phyloP scores from a whole-genome alignment of 257 asterid genomes.

The Linderniella brevidens region DNA sequence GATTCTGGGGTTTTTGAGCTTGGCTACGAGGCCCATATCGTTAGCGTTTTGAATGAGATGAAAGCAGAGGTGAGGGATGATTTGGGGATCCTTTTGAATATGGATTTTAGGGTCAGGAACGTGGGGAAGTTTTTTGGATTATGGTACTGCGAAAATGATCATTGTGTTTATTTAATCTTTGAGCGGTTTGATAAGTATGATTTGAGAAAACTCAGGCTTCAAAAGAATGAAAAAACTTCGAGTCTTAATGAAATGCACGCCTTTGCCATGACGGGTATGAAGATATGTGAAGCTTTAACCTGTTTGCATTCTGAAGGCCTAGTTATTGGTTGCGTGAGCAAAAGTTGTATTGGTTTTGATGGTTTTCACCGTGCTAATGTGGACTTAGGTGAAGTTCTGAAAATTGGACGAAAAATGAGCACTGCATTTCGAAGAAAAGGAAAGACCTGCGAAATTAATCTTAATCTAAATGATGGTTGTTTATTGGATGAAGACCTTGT shows the following conservation, averaged over 20 bases:
- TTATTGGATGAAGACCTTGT: conserved; percentile 16
- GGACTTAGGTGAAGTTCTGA: conserved; percentile 39
- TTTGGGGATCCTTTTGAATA: conserved; percentile 20
- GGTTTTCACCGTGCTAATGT: conserved; percentile 37
- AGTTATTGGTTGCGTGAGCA: conserved; percentile 33
- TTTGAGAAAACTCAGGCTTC: conserved; percentile 15
- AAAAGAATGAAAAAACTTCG: conserved; percentile 11
- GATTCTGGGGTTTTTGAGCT: conserved; percentile 17
- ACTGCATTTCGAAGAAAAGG: conserved; percentile 6
- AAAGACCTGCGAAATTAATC: conserved; percentile 15
- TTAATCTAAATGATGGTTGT: conserved; percentile 8
- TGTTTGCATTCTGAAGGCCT: conserved; percentile 58
- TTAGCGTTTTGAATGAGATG: conserved; percentile 38
- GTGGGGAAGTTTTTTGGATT: conserved; percentile 54
- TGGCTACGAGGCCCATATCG: conserved; percentile 42
- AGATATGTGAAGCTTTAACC: conserved; percentile 43
- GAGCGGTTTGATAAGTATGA: conserved; percentile 25
- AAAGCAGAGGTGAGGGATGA: conserved; percentile 26
- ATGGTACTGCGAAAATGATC: conserved; percentile 49
- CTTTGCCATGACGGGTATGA: conserved; percentile 40
- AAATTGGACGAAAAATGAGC: conserved; percentile 25
- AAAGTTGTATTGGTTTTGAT: conserved; percentile 34
- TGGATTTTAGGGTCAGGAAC: conserved; percentile 22
- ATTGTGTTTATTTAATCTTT: conserved; percentile 33
- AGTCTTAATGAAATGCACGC: conserved; percentile 17